Evolutionary conservation across 1,284 basidiomycete species (phyloP).

Genomic region (Melampsora americana): DNA sequence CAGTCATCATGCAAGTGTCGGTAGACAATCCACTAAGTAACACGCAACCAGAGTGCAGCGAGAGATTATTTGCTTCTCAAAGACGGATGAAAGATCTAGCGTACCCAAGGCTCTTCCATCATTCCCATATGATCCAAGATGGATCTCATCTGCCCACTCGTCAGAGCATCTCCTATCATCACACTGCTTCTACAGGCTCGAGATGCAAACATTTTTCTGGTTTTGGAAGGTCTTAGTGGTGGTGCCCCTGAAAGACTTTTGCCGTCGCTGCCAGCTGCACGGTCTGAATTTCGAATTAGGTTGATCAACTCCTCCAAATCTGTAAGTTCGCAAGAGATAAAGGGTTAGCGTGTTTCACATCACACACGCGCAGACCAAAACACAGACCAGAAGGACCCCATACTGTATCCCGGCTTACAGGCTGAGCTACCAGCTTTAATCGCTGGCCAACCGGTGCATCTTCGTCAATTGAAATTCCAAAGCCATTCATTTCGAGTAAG

Average conservation of each 20-base stretch:
- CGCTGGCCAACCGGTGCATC: conserved; percentile 60
- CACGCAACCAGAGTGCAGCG: not conserved
- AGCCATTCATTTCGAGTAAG: conserved; percentile 78
- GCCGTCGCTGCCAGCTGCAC: conserved; percentile 49
- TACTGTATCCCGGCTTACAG: conserved; percentile 80
- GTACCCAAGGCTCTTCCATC: conserved; percentile 86
- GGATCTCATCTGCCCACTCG: conserved; percentile 74
- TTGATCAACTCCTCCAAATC: conserved; percentile 94
- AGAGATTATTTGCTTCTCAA: no score
- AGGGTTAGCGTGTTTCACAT: conserved; percentile 16
- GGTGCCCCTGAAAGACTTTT: not conserved
- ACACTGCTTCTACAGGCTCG: conserved; percentile 92
- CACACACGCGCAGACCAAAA: not conserved
- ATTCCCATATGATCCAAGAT: conserved; percentile 87
- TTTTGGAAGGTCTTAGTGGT: conserved; percentile 75
- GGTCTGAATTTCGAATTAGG: conserved; percentile 54
- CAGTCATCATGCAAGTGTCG: no score
- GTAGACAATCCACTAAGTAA: no score
- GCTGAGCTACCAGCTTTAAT: conserved; percentile 74
- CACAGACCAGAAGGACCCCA: conserved; percentile 67
- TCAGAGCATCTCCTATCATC: conserved; percentile 88
- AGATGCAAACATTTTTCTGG: conserved; percentile 92
- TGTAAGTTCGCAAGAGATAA: conserved; percentile 52
- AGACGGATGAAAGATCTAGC: conserved; percentile 33
- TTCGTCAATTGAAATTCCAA: conserved; percentile 67